Evolutionary conservation across 495 filamentous ascomycete genomes (phyloP).

Genomic region (Aspergillus ellipticus): DNA sequence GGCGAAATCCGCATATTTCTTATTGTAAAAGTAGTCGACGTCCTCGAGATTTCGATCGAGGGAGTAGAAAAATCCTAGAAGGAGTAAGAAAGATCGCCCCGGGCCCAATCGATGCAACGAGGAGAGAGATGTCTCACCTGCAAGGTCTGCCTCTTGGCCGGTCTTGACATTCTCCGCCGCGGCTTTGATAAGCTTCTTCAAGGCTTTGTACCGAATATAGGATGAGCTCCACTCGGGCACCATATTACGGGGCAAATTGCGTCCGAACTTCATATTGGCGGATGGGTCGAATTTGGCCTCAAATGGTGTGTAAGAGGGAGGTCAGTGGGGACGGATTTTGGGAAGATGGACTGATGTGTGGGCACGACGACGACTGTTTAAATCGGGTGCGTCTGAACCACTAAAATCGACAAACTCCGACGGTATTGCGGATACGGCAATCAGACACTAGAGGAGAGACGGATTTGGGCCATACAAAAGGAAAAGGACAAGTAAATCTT

Average conservation of each 20-base stretch:
- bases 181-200: slow-evolving; percentile 92
- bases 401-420: background rate
- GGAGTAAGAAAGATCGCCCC: slow-evolving; percentile 23
- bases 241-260: slow-evolving; percentile 83
- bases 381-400: too few species aligned
- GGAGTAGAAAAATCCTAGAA: slow-evolving; percentile 83
- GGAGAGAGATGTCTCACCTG: slow-evolving; percentile 47
- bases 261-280: slow-evolving; percentile 74
- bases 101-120: slow-evolving; percentile 7
- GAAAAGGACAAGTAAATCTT: slow-evolving; percentile 13
- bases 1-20: slow-evolving; percentile 78
- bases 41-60: slow-evolving; percentile 95
- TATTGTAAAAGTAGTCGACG: slow-evolving; percentile 93
- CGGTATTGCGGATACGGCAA: background rate
- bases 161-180: slow-evolving; percentile 58
- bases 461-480: slow-evolving; percentile 10
- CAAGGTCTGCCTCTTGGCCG: slow-evolving; percentile 74
- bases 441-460: slow-evolving; percentile 4
- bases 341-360: background rate
- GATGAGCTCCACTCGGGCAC: slow-evolving; percentile 92
- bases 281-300: background rate
- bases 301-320: background rate
- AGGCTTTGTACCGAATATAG: slow-evolving; percentile 93
- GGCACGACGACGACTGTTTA: background rate
- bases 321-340: background rate